These are phyloP conservation scores for Lindgomyces ingoldianus DNA, from an alignment of 495 filamentous ascomycete genomes.

Conservation along the genomic window DNA sequence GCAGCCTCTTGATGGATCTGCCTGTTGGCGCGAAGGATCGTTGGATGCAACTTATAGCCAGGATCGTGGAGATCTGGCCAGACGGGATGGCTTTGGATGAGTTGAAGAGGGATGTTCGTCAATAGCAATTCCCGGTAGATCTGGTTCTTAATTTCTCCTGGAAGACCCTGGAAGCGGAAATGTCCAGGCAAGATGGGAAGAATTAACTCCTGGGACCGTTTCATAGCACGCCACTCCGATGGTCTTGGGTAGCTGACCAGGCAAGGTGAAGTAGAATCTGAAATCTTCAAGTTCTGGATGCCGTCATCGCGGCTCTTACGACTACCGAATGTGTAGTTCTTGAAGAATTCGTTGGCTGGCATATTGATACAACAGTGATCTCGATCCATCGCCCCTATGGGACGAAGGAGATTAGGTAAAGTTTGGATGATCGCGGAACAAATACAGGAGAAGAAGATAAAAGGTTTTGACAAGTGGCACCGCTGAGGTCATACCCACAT, in stretches of 20 bases:
- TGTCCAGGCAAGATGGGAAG: background rate
- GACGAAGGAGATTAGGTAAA: no score
- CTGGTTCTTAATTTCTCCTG: background rate
- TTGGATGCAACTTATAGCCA: background rate
- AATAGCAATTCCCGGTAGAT: background rate
- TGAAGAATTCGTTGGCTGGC: background rate
- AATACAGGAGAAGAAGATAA: no score
- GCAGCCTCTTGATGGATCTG: background rate
- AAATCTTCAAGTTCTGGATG: no score
- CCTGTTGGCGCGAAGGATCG: background rate
- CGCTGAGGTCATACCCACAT: no score
- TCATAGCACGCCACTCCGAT: background rate
- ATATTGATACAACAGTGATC: background rate
- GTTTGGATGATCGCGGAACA: no score
- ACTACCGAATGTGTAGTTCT: background rate
- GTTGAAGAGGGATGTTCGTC: background rate
- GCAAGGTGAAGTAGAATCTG: no score
- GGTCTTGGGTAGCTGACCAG: no score
- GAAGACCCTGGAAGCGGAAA: background rate
- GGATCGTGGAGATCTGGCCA: background rate
- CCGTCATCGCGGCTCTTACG: background rate
- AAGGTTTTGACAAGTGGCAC: no score
- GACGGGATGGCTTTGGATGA: background rate
- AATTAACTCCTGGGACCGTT: background rate
- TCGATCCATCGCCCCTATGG: background rate